Conservation (phyloP, 345 rosid species). For the Iberis pinnata region DNA sequence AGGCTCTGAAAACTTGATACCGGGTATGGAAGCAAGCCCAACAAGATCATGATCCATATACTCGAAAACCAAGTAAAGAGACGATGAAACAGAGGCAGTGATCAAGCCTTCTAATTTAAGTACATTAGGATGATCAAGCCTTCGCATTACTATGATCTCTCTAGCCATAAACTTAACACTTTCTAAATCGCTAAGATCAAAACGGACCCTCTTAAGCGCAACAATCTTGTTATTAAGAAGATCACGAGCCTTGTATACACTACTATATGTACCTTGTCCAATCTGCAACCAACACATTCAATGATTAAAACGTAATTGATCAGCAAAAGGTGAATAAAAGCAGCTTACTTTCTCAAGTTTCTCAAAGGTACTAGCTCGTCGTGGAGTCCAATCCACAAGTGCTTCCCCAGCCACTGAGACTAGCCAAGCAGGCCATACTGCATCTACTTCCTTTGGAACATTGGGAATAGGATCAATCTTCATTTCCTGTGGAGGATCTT, state of each 20-base stretch:
- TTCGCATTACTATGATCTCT: conserved; percentile 73
- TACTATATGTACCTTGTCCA: conserved; percentile 97
- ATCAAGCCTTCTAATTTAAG: conserved; percentile 88
- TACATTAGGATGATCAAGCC: conserved; percentile 87
- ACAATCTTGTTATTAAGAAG: conserved; percentile 55
- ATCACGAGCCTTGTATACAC: conserved; percentile 86
- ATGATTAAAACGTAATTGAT: background rate
- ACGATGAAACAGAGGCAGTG: conserved; percentile 63
- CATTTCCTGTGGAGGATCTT: conserved; percentile 4
- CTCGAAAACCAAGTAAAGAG: conserved; percentile 86
- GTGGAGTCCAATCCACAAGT: conserved; percentile 81
- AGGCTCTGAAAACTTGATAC: conserved; percentile 72
- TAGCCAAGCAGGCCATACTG: conserved; percentile 95
- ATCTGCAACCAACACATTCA: conserved; percentile 45
- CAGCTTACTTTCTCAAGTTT: conserved; percentile 81
- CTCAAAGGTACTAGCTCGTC: conserved; percentile 75
- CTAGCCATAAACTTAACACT: conserved; percentile 92
- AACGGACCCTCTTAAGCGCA: conserved; percentile 78
- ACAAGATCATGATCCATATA: conserved; percentile 99
- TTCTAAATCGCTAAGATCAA: conserved; percentile 71
- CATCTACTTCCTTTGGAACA: conserved; percentile 32
- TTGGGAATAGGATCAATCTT: conserved; percentile 16
- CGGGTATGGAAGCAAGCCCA: conserved; percentile 79
- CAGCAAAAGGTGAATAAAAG: background rate
- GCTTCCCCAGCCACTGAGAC: conserved; percentile 79